Evolutionary conservation across 495 filamentous ascomycete species (phyloP), one percentile per base, ranked within the genome.

Genomic region (Penicillium cosmopolitanum): DNA sequence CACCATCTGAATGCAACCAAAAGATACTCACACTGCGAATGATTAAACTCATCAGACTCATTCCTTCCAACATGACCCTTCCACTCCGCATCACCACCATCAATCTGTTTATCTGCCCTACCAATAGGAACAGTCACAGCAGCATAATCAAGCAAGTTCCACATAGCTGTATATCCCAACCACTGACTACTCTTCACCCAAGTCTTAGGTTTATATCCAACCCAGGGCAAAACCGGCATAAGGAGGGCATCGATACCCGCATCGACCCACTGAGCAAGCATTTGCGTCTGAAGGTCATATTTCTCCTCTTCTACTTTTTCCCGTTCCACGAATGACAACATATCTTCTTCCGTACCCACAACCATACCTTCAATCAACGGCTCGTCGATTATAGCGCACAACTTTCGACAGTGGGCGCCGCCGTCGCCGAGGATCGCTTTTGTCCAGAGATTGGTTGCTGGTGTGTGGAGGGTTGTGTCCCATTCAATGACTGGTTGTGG

Each of bases 61-160:
- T 76, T 77, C 43, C 67, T 69, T 8, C 66, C 51, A 23, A 46
- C 43, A 70, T 79, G 60, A 15, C 50, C 63, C 46, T 60, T 63
- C 58, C 70, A 73, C 7, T 66, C 70, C 5, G 12, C 36, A 38
- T 23, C 16, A 50, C 51, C 47, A 42, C 16, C 5, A 59, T 78
- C 77, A 38, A 74, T 40, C 0, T n/a, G 46, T 36, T 50, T 51
- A 61, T 82, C 77, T 5, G 79, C 83, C 25, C 69, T 74, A 1
- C 71, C 69, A 19, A 81, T 76, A 1, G 85, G 85, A 58, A 87
- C 80, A 0, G 83, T 77, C 2, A 84, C 58, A 33, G 73, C 81
- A 1, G 85, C 86, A 65, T 88, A 90, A 61, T 89, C 83, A 0
- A 90, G 64, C 23, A 89, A 57, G 64, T 91, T 90, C 85, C 85